A percentile compares a stretch with the other conserved stretches of the same genome.
Evolutionary conservation across 257 asterid genomes (phyloP).

Genomic region (Scutellaria galericulata): DNA sequence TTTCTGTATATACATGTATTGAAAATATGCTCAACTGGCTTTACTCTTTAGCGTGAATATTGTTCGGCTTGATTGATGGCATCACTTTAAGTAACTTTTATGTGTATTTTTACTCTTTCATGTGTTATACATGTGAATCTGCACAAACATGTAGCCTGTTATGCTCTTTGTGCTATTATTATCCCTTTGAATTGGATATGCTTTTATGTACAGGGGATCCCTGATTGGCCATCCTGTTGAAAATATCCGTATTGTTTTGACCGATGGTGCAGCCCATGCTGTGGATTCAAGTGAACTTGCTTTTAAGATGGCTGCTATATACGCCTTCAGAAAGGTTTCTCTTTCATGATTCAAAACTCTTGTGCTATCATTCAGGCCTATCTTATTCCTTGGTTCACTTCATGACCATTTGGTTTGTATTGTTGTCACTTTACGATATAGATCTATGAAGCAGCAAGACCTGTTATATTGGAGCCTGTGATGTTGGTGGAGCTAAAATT

Average conservation of each 20-base stretch:
- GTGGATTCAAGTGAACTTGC: slow-evolving; percentile 99
- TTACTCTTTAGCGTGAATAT: too few species aligned
- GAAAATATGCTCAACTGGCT: too few species aligned
- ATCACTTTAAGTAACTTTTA: too few species aligned
- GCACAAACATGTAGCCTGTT: background rate
- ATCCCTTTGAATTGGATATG: slow-evolving; percentile 24
- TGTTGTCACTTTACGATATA: slow-evolving; percentile 31
- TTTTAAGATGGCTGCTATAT: slow-evolving; percentile 92
- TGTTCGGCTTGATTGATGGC: too few species aligned
- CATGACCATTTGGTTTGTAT: slow-evolving; percentile 19
- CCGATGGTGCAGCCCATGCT: slow-evolving; percentile 91
- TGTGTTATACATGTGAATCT: background rate
- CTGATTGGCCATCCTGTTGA: slow-evolving; percentile 98
- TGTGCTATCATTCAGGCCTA: background rate
- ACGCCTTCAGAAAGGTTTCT: slow-evolving; percentile 95
- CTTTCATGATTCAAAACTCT: slow-evolving; percentile 28
- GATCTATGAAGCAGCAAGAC: slow-evolving; percentile 81
- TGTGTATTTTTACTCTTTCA: background rate
- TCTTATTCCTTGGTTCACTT: background rate
- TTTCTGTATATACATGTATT: background rate
- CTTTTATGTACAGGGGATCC: slow-evolving; percentile 76
- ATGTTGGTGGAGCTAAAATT: slow-evolving; percentile 92
- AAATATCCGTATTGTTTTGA: slow-evolving; percentile 82
- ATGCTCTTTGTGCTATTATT: slow-evolving; percentile 2
- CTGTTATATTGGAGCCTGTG: slow-evolving; percentile 94